Conservation (phyloP, 352 stramenopile species). For the Globisporangium perplexum region DNA sequence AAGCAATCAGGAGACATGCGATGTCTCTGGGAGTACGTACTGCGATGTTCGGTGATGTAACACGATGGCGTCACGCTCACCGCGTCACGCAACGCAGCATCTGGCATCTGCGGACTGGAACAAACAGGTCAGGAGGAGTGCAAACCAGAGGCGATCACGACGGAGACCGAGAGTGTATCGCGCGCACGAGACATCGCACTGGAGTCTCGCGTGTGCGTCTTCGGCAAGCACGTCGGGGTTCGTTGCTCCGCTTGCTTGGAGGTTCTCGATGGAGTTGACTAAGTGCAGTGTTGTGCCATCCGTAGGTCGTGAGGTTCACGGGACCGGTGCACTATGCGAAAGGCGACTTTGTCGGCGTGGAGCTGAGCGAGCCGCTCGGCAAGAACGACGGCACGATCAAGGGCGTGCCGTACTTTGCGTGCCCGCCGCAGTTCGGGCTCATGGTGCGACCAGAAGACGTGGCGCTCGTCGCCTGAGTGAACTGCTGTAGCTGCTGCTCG, state of each 20-base stretch:
- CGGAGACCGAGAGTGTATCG: neutral
- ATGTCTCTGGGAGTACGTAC: neutral
- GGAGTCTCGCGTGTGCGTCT: slow-evolving; percentile 28
- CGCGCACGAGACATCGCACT: slow-evolving; percentile 12
- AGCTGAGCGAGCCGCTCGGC: slow-evolving; percentile 43
- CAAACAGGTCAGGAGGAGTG: neutral
- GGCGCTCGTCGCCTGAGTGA: slow-evolving; percentile 6
- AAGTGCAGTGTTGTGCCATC: neutral
- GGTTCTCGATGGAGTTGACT: neutral
- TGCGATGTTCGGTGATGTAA: neutral
- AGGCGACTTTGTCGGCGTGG: slow-evolving; percentile 59
- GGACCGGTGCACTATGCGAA: slow-evolving; percentile 69
- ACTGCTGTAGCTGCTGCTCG: too few species aligned
- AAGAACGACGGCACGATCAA: slow-evolving; percentile 78
- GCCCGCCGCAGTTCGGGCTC: slow-evolving; percentile 40
- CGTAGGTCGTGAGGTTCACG: slow-evolving; percentile 51
- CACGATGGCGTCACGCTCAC: neutral
- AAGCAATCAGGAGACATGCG: neutral
- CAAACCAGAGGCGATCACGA: neutral
- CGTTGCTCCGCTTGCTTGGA: neutral
- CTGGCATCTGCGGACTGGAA: neutral
- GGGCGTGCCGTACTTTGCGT: slow-evolving; percentile 60
- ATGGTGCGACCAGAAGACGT: slow-evolving; percentile 64
- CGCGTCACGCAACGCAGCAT: neutral
- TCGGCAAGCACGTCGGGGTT: slow-evolving; percentile 35